Evolutionary conservation across 139 green algal genomes (phyloP).

Genomic region (Tetraselmis striata): DNA sequence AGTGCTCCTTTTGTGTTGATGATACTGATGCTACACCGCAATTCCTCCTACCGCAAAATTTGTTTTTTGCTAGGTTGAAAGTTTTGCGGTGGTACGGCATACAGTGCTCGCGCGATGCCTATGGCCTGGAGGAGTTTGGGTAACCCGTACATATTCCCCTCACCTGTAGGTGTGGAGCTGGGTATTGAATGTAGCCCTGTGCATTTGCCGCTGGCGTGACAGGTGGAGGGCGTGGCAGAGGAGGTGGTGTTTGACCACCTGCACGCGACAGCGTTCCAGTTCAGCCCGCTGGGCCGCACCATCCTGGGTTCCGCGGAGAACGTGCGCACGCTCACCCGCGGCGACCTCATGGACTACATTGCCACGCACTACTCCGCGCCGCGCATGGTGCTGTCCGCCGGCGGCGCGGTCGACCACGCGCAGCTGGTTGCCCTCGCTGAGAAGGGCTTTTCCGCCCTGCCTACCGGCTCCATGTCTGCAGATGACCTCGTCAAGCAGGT

Average conservation of each 20-base stretch:
- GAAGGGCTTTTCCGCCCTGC: conserved; percentile 56
- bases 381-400: conserved; percentile 73
- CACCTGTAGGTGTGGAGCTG: too few relatives aligned
- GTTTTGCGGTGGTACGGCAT: too few relatives aligned
- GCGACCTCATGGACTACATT: conserved; percentile 93
- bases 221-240: conserved; percentile 71
- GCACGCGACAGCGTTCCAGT: conserved; percentile 98
- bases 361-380: conserved; percentile 88
- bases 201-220: background rate
- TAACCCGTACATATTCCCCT: too few relatives aligned
- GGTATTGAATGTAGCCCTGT: too few relatives aligned
- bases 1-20: too few relatives aligned
- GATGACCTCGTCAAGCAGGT: conserved; percentile 44
- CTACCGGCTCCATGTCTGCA: conserved; percentile 34
- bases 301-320: conserved; percentile 94
- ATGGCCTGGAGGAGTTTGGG: too few relatives aligned
- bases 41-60: too few relatives aligned
- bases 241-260: conserved; percentile 98
- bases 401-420: conserved; percentile 92
- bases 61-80: too few relatives aligned
- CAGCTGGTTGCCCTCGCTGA: conserved; percentile 77
- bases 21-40: background rate
- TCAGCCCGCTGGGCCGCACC: conserved; percentile 85
- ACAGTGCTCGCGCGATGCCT: too few relatives aligned
- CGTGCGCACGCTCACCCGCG: conserved; percentile 76